Conservation (phyloP, 2,329 filamentous ascomycete species). For the Pyrenophora teres region DNA sequence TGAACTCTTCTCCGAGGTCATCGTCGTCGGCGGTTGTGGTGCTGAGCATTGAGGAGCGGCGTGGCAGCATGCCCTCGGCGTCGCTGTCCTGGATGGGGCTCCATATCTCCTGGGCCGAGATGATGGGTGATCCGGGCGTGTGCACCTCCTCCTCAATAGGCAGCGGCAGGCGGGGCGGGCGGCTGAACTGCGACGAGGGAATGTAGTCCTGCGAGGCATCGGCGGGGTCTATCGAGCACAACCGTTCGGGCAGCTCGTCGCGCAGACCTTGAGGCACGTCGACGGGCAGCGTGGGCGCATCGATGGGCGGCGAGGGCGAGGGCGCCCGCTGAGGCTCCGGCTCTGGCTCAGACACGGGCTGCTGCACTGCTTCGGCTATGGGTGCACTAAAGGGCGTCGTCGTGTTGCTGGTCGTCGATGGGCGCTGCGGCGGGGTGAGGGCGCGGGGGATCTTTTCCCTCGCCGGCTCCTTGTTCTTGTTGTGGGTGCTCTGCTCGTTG, state of each 20-base stretch:
- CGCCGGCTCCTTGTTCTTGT: conserved; percentile 14
- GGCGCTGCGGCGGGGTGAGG: not conserved
- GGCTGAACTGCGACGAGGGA: conserved; percentile 55
- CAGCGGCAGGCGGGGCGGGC: conserved; percentile 87
- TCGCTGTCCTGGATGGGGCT: conserved; percentile 53
- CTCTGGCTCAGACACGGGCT: not conserved
- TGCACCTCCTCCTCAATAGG: conserved; percentile 92
- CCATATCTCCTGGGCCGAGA: conserved; percentile 69
- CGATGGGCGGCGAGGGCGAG: conserved; percentile 47
- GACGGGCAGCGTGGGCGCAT: conserved; percentile 44
- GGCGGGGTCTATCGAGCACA: conserved; percentile 36
- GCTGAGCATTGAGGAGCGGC: conserved; percentile 60
- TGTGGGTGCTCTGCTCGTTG: conserved; percentile 48
- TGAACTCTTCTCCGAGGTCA: conserved; percentile 67
- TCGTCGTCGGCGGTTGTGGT: conserved; percentile 70
- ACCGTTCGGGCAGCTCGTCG: conserved; percentile 23
- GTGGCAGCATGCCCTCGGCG: conserved; percentile 59
- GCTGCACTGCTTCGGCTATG: not conserved
- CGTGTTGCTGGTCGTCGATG: conserved; percentile 18
- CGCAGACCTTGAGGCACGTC: conserved; percentile 40
- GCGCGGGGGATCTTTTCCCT: conserved; percentile 14
- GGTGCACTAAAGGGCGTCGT: conserved; percentile 3
- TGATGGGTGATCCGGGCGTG: conserved; percentile 87
- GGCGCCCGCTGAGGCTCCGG: conserved; percentile 5
- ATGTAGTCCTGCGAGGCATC: conserved; percentile 45